Base-by-base conservation (phyloP, 495 filamentous ascomycete species). In the Penicillium turbatum region DNA sequence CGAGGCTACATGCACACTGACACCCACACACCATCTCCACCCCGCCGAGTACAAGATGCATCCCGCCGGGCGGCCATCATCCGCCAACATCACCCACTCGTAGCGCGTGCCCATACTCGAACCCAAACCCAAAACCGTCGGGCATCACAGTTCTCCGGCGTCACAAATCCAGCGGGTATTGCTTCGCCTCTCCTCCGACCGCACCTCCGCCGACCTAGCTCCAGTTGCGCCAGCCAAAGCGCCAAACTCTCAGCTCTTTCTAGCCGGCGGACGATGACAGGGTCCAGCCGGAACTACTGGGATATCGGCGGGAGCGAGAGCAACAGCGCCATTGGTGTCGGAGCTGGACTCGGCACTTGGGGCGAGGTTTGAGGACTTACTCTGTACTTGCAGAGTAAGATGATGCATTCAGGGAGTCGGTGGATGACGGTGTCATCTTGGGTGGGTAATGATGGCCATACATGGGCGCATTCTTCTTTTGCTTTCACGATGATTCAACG, bases 31-130 rank as follows among this genome's bases (percentile, higher is more conserved):
- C 48, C 73, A 2, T 66, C 77, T 6, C 49, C 49, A 17, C 66
- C 65, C 43, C 74, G 56, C 57, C 71, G 65, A 16, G 75, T 78
- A 7, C 80, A 84, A 55, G 87, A 89, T 51, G 69, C 82, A 17
- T 84, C 88, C 1, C 87, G 87, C 32, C 86, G 90, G 43, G 90
- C 87, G 5, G 89, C 88, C 10, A 72, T 90, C 35, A 89, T 96
- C 40, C 79, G 90, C 29, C 88, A 90, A 56, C 85, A 92, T 61
- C 91, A 96, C 52, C 91, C 91, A 2, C 81, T 95, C 24, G 81
- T 92, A 24, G 83, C 84, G 16, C 81, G 82, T 16, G 61, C 72
- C 64, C 72, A 72, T 62, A 68, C 71, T 51, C 64, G 72, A 48
- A 64, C 72, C 36, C 68, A 73, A 61, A 59, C 83, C 69, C 72